Base-by-base conservation (phyloP, 805 yeast genomes). In the Yamadazyma olivae region DNA sequence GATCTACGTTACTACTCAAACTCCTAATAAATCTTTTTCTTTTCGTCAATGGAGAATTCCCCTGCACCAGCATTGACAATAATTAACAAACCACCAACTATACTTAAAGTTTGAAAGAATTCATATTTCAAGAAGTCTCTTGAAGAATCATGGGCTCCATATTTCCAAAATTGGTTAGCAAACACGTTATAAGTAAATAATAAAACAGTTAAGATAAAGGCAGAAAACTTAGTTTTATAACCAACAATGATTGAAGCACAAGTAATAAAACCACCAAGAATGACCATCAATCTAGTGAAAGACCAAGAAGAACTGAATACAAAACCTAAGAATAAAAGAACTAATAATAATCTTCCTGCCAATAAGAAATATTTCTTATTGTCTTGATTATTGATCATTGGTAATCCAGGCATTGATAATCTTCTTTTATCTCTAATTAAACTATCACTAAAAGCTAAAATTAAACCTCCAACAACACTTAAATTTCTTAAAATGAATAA, bases 41-140 rank as follows among this genome's bases (percentile, higher is more conserved):
- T 91, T 61, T 89, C 97, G 56, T 91, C 99, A 40, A 91, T 67
- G 18, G 95, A 85, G 46, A 91, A 72, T 50, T 85, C 90, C 33
- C 99, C 99, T 20, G 98, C 98, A 44, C 99, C 99, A 3, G 96
- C 87, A 64, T 85, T 88, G 41, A 87, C 96, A 43, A 93, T 86
- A 48, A 93, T 69, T 43, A 91, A 66, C 44, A 91, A 75, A 1
- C 98, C 99, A 39, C 99, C 99, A 33, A 91, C 90, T 57, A 91
- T 91, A 39, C 95, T 83, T 56, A 91, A 71, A 26, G 95, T 88
- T 68, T 93, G 99, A 75, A 84, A 91, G 61, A 85, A 86, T 63
- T 90, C 98, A 61, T 90, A 93, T 61, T 85, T 85, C 59, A 88
- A 66, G 61, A 79, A 85, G 64, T 91, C 99, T 54, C 96, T 80